phyloP scores from a whole-genome alignment of 768 basidiomycete genomes.

The Auricularia sp. region DNA sequence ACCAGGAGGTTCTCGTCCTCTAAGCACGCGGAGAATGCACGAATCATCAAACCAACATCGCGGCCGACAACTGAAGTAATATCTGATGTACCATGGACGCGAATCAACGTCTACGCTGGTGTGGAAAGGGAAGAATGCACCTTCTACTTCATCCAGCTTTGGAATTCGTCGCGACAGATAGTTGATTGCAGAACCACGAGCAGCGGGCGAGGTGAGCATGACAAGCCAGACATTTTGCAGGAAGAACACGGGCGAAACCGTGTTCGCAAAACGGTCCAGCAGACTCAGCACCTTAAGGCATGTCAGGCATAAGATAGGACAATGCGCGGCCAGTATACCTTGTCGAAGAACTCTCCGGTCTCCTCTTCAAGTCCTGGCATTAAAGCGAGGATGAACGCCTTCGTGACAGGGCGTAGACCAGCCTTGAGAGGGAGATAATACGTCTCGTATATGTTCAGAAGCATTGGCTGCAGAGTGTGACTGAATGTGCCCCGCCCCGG shows the following conservation, averaged over 20 bases:
- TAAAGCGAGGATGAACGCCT: conserved; percentile 86
- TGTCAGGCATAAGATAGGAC: conserved; percentile 3
- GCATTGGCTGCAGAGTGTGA: conserved; percentile 49
- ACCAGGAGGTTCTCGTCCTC: conserved; percentile 92
- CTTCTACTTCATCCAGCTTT: conserved; percentile 57
- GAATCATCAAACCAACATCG: conserved; percentile 88
- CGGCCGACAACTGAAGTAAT: conserved; percentile 65
- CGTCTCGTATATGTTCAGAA: conserved; percentile 87
- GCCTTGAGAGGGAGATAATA: conserved; percentile 82
- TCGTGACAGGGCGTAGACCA: conserved; percentile 79
- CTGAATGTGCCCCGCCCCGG: neutral
- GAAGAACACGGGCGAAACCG: conserved; percentile 83
- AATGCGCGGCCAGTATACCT: conserved; percentile 25
- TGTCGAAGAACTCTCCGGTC: conserved; percentile 94
- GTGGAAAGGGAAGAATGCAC: conserved; percentile 26
- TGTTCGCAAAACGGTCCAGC: conserved; percentile 71
- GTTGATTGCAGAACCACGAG: conserved; percentile 78
- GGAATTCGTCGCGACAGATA: conserved; percentile 79
- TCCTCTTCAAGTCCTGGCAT: conserved; percentile 96
- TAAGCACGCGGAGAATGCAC: conserved; percentile 83
- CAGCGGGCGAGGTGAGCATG: conserved; percentile 80
- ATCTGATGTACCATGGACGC: conserved; percentile 27
- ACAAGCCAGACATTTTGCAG: conserved; percentile 92
- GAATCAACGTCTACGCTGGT: too few species aligned
- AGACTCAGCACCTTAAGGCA: conserved; percentile 58